Evolutionary conservation across 805 yeast species (phyloP).

Genomic region (Phaffomyces antillensis): DNA sequence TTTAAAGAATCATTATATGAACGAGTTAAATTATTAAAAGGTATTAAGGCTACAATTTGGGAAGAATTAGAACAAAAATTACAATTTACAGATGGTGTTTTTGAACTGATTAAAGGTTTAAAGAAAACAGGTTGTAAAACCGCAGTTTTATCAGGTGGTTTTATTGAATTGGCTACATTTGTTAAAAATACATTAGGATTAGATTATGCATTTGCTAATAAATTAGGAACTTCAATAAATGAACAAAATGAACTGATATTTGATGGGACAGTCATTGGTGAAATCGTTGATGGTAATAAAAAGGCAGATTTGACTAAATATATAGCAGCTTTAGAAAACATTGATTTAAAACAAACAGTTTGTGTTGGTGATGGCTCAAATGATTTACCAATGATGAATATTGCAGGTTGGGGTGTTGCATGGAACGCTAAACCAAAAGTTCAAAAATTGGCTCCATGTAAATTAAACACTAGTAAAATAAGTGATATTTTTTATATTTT

Average conservation of each 20-base stretch:
- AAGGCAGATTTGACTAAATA: conserved; percentile 69
- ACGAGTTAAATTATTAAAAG: conserved; percentile 75
- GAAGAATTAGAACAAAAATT: conserved; percentile 67
- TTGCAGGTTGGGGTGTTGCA: conserved; percentile 91
- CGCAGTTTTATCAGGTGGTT: conserved; percentile 94
- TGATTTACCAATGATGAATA: conserved; percentile 86
- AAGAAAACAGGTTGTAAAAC: conserved; percentile 54
- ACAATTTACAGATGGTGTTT: conserved; percentile 78
- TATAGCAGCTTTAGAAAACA: conserved; percentile 47
- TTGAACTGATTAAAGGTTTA: conserved; percentile 57
- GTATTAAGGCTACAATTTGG: conserved; percentile 74
- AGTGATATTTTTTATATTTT: conserved; percentile 73
- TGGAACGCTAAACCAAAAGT: conserved; percentile 97
- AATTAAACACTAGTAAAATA: conserved; percentile 68
- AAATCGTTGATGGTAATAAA: conserved; percentile 76
- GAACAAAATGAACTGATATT: conserved; percentile 38
- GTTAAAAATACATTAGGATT: conserved; percentile 61
- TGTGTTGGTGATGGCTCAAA: conserved; percentile 98
- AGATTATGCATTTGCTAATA: conserved; percentile 88
- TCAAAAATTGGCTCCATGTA: conserved; percentile 73
- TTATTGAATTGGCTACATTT: conserved; percentile 77
- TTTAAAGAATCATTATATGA: conserved; percentile 72
- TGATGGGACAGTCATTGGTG: conserved; percentile 74
- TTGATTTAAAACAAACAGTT: conserved; percentile 48
- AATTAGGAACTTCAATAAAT: conserved; percentile 41